Conservation (phyloP, 768 basidiomycete species). For the Russula dissimulans region DNA sequence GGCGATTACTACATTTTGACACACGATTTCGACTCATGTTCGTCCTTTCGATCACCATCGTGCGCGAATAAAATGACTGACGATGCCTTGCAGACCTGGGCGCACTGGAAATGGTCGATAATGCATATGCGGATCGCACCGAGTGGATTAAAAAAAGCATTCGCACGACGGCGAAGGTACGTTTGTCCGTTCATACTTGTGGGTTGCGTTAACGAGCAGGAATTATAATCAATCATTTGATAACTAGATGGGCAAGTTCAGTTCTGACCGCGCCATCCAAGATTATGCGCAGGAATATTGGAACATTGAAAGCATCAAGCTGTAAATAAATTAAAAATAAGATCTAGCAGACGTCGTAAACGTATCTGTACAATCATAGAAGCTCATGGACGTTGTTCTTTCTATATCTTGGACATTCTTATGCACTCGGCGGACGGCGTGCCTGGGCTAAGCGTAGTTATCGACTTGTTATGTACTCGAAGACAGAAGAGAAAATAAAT, state of each 20-base stretch:
- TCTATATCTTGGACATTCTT: not conserved
- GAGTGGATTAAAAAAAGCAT: conserved; percentile 94
- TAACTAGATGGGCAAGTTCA: conserved; percentile 89
- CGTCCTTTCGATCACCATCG: conserved; percentile 22
- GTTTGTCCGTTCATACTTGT: not conserved
- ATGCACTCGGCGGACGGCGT: not conserved
- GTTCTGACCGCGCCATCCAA: conserved; percentile 85
- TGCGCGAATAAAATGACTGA: not conserved
- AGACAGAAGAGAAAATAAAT: not conserved
- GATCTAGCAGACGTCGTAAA: not conserved
- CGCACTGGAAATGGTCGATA: conserved; percentile 80
- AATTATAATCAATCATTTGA: not conserved
- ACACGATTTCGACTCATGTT: conserved; percentile 93
- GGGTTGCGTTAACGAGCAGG: not conserved
- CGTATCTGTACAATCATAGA: conserved; percentile 4
- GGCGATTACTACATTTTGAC: conserved; percentile 74
- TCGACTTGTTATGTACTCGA: not conserved
- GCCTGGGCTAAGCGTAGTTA: not conserved
- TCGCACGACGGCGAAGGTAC: conserved; percentile 65
- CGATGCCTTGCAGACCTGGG: conserved; percentile 47
- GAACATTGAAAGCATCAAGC: conserved; percentile 50
- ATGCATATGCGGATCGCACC: conserved; percentile 71
- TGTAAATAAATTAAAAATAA: not conserved
- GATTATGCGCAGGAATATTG: conserved; percentile 88
- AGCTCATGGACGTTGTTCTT: not conserved